Percentiles rank a stretch among this genome's conserved stretches.
phyloP scores from a whole-genome alignment of 257 asterid species.

The Primulina eburnea region DNA sequence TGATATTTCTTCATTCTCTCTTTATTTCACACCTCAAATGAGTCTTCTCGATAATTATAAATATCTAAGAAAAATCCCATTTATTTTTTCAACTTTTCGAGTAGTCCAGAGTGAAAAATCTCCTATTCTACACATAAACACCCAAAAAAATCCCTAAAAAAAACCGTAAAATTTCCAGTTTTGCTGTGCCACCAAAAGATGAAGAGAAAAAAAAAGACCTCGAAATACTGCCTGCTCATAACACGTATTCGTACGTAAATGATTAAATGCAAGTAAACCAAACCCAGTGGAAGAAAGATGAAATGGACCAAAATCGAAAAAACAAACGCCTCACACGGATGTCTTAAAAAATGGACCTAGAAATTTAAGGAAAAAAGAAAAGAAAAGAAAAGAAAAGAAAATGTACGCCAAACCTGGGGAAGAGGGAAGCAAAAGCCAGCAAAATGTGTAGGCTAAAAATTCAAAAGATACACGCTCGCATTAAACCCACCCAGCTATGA shows the following conservation, averaged over 20 bases:
- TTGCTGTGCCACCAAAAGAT: not conserved
- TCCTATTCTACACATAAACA: not conserved
- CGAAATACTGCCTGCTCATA: not conserved
- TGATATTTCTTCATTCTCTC: slow-evolving; percentile 59
- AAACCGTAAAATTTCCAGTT: too few relatives aligned
- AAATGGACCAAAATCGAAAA: not conserved
- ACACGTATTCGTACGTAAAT: not conserved
- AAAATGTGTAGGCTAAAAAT: not conserved
- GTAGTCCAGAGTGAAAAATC: slow-evolving; percentile 11
- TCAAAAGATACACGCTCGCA: not conserved
- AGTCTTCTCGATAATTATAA: slow-evolving; percentile 9
- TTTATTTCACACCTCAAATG: slow-evolving; percentile 32
- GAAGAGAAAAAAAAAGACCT: not conserved
- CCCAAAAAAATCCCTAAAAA: not conserved
- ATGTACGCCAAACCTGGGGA: slow-evolving; percentile 9
- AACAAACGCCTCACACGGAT: not conserved
- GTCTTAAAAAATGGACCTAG: not conserved
- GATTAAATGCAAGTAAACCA: not conserved
- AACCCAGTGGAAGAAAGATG: not conserved
- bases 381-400: not conserved
- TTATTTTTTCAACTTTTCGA: not conserved
- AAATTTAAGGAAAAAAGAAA: not conserved
- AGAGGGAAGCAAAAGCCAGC: not conserved
- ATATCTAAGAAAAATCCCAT: slow-evolving; percentile 6
- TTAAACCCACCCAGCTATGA: slow-evolving; percentile 1